Conservation (phyloP, 345 rosid species). For the Populus davidiana region DNA sequence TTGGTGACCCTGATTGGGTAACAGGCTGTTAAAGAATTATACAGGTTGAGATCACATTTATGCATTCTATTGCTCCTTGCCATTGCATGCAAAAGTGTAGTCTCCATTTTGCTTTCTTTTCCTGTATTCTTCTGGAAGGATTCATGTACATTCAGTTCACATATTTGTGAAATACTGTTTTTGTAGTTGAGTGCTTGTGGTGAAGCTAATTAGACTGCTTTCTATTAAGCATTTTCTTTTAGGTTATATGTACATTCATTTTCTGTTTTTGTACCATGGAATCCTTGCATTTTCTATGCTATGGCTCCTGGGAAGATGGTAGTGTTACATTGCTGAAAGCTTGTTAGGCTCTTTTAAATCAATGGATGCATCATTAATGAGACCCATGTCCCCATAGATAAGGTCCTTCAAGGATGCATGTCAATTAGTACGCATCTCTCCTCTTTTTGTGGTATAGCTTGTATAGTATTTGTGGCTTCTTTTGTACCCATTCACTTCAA, state of each 20-base stretch:
- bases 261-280: not conserved
- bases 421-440: conserved; percentile 24
- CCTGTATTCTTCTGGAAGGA: not conserved
- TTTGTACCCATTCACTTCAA: conserved; percentile 80
- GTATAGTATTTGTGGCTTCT: conserved; percentile 48
- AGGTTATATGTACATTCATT: not conserved
- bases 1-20: not conserved
- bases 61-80: not conserved
- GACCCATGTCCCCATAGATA: not conserved
- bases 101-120: not conserved
- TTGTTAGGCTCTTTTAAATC: not conserved
- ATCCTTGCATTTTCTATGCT: not conserved
- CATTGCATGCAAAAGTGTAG: not conserved
- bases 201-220: not conserved
- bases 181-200: not conserved
- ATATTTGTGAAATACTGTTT: not conserved
- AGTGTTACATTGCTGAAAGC: not conserved
- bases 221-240: not conserved
- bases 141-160: not conserved
- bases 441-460: conserved; percentile 38
- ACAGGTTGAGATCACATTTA: not conserved
- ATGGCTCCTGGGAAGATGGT: not conserved
- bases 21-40: not conserved
- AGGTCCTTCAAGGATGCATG: conserved; percentile 20
- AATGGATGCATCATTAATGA: not conserved